Conservation (phyloP, 768 basidiomycete genomes). For the Neoboletus subvelutipes region DNA sequence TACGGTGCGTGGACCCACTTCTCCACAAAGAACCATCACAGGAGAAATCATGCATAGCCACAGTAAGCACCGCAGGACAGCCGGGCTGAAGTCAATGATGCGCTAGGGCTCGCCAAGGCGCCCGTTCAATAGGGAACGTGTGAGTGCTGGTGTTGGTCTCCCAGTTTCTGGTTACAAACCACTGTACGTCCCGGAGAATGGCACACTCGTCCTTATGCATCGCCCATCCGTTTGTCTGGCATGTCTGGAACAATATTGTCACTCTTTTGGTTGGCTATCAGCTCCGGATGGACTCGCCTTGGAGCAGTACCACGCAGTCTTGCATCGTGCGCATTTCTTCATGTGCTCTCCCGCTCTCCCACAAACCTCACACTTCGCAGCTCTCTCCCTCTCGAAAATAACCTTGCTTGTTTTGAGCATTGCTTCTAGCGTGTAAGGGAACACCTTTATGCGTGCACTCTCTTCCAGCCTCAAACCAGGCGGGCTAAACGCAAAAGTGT, state of each 20-base stretch:
- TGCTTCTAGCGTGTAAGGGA: constrained; percentile 26
- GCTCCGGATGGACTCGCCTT: constrained; percentile 17
- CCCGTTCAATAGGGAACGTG: constrained; percentile 20
- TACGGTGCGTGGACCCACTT: not conserved
- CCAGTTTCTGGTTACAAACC: constrained; percentile 31
- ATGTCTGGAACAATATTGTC: constrained; percentile 15
- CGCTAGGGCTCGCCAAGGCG: constrained; percentile 13
- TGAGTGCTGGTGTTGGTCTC: constrained; percentile 16
- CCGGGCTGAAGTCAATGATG: constrained; percentile 8
- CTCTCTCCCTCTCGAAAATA: constrained; percentile 20
- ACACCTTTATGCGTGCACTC: constrained; percentile 23
- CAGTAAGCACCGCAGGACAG: not conserved
- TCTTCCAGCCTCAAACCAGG: constrained; percentile 31
- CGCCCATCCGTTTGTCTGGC: constrained; percentile 24
- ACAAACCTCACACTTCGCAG: constrained; percentile 25
- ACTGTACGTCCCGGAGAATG: constrained; percentile 30
- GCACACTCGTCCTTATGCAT: constrained; percentile 24
- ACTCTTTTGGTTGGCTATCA: not conserved
- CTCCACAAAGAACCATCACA: not conserved
- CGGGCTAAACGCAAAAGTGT: constrained; percentile 31
- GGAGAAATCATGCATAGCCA: not conserved
- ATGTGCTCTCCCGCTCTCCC: constrained; percentile 13
- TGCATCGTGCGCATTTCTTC: constrained; percentile 31
- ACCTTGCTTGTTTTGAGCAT: constrained; percentile 27
- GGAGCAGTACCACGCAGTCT: constrained; percentile 31